Evolutionary conservation across 805 yeast genomes (phyloP), one percentile per base, ranked within the genome.

Genomic region (Jamesozyma hellenica): DNA sequence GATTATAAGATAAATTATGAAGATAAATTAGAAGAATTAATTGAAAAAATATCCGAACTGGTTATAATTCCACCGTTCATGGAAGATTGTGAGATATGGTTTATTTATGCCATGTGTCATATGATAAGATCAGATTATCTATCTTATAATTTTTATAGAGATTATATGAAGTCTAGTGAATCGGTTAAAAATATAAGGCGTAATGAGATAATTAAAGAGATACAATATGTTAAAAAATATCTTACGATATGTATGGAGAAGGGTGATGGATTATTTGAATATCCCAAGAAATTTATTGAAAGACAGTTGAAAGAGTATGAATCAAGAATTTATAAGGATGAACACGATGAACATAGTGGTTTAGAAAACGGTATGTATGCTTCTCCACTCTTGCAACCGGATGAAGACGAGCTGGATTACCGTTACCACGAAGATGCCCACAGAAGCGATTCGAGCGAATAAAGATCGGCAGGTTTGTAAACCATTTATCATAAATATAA

Each of bases 1-100:
- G 34, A 21, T 12, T 31, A 12, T 10, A n/a, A 18, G 6, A 28
- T 23, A 14, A 40, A 42, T 12, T 35, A 21, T 15, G 41, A 41
- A 25, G 16, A 16, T 6, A 36, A 33, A 13, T 17, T 53, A 4
- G 44, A 44, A 19, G 28, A 39, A 14, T 39, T 58, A 3, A 50
- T 56, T 9, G 61, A 58, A 8, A 49, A 42, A 34, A 44, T 58
- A 9, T 38, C 52, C 3, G 62, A 56, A 34, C 42, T 58, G 50
- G 44, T 56, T 5, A 34, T 58, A 27, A 42, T 44, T 2, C 64
- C 64, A 10, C 63, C 64, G 19, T 59, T 47, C 38, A 56, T 56
- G 54, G 64, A 59, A 34, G 61, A 55, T 28, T 43, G 57, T 2
- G 56, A 56, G 40, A 40, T 59, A 14, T 56, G 61, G 61, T 58